A percentile compares a stretch with the other conserved stretches of the same genome.
These are phyloP conservation scores for Chytriomyces hyalinus DNA, from an alignment of 192 early-diverging fungal genomes.

Conservation along the genomic window DNA sequence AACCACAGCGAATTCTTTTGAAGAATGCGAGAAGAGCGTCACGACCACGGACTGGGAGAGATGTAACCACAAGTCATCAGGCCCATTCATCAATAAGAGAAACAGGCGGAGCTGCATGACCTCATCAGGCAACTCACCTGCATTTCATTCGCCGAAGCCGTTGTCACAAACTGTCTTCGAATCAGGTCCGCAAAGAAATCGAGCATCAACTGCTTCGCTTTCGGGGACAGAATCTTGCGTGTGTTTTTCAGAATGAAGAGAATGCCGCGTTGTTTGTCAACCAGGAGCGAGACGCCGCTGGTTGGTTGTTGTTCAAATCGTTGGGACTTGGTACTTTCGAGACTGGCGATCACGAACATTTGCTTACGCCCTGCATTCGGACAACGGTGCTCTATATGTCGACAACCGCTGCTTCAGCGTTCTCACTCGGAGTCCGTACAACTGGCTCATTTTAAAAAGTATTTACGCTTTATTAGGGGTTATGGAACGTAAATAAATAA, in stretches of 20 bases:
- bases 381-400: conserved; percentile 14
- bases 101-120: conserved; percentile 2
- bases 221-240: conserved; percentile 25
- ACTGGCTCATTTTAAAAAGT: neutral
- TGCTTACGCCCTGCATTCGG: conserved; percentile 10
- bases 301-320: neutral
- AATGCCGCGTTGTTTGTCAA: conserved; percentile 42
- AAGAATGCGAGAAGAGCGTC: conserved; percentile 22
- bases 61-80: too few relatives aligned
- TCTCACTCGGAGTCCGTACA: conserved; percentile 5
- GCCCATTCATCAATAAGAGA: too few relatives aligned
- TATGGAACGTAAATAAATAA: too few relatives aligned
- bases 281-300: conserved; percentile 38
- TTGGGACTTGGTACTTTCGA: neutral
- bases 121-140: neutral
- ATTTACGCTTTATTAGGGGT: neutral
- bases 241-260: conserved; percentile 27
- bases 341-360: neutral
- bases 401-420: conserved; percentile 13
- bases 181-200: neutral
- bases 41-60: neutral
- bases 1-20: conserved; percentile 39
- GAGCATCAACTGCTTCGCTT: conserved; percentile 39
- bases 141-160: too few relatives aligned
- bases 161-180: too few relatives aligned